Percentiles rank a stretch among this genome's conserved stretches.
These are phyloP conservation scores for Thielaviopsis euricoi DNA, from an alignment of 2,329 filamentous ascomycete genomes.

Conservation along the genomic window DNA sequence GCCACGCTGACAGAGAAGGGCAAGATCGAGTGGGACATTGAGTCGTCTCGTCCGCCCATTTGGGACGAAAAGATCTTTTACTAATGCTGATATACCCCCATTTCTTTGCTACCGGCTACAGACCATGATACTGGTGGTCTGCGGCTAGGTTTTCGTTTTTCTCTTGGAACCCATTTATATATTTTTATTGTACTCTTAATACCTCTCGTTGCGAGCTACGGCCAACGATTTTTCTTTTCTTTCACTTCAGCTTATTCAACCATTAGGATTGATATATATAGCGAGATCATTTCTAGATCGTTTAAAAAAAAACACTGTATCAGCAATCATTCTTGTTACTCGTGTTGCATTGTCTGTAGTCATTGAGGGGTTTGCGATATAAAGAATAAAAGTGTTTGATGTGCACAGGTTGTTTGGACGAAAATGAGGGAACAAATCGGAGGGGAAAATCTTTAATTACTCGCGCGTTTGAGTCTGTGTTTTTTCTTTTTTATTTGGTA, in stretches of 20 bases:
- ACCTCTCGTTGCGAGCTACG: background rate
- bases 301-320: no score
- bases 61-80: slow-evolving; percentile 30
- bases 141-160: background rate
- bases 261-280: background rate
- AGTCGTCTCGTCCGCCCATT: slow-evolving; percentile 26
- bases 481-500: no score
- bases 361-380: no score
- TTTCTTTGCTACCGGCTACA: background rate
- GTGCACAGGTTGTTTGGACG: background rate
- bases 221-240: background rate
- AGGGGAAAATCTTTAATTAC: background rate
- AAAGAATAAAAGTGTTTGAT: background rate
- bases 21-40: slow-evolving; percentile 25
- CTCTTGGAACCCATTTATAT: background rate
- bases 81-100: slow-evolving; percentile 16
- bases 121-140: no score
- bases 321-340: no score
- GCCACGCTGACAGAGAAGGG: slow-evolving; percentile 52
- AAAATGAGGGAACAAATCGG: background rate
- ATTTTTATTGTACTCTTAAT: background rate
- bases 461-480: background rate
- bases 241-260: background rate
- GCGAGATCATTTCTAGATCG: background rate
- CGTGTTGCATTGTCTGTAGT: no score